phyloP scores from a whole-genome alignment of 345 rosid species.

The Acer campestre region DNA sequence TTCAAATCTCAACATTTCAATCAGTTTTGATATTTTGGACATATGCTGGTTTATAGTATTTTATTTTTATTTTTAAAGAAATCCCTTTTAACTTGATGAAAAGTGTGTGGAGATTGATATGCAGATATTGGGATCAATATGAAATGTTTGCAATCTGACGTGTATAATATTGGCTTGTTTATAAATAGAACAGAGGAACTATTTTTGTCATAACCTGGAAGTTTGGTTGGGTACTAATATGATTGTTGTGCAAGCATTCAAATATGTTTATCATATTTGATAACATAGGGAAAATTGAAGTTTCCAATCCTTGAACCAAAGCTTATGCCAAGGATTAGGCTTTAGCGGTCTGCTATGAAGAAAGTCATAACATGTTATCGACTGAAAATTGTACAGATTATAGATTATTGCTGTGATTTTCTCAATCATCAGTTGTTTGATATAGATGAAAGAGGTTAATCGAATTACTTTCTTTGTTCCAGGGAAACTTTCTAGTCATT shows the following conservation, averaged over 20 bases:
- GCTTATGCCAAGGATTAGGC: background rate
- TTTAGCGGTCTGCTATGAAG: background rate
- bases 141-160: background rate
- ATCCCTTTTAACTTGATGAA: background rate
- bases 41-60: background rate
- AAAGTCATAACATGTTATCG: background rate
- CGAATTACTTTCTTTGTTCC: constrained; percentile 8
- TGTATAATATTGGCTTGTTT: background rate
- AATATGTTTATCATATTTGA: background rate
- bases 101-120: background rate
- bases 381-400: background rate
- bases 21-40: background rate
- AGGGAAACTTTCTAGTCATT: constrained; percentile 14
- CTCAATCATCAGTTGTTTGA: background rate
- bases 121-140: background rate
- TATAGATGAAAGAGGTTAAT: background rate
- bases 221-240: background rate
- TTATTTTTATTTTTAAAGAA: background rate
- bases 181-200: background rate
- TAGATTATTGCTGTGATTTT: background rate
- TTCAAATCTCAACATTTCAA: background rate
- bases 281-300: background rate
- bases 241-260: background rate
- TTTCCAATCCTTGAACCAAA: background rate
- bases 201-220: background rate